phyloP scores from a whole-genome alignment of 352 stramenopile species.

The Pythium pyrilobum region DNA sequence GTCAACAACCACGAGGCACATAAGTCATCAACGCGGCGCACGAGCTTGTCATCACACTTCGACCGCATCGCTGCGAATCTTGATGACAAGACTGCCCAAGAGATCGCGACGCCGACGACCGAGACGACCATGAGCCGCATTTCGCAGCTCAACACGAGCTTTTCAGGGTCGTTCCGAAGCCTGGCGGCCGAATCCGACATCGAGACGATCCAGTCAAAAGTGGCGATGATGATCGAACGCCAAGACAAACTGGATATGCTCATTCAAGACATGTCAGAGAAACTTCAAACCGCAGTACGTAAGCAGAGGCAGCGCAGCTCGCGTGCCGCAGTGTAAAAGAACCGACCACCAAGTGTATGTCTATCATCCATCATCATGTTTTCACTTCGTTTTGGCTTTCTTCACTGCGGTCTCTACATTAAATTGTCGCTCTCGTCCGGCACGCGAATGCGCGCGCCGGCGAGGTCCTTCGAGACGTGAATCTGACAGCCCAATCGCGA shows the following conservation, averaged over 20 bases:
- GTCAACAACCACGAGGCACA: slow-evolving; percentile 2
- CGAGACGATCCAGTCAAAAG: slow-evolving; percentile 63
- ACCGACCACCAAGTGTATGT: background rate
- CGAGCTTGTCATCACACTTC: slow-evolving; percentile 34
- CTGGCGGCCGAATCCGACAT: slow-evolving; percentile 63
- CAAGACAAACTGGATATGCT: slow-evolving; percentile 45
- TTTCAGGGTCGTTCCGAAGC: slow-evolving; percentile 67
- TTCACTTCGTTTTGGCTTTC: background rate
- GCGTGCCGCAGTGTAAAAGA: slow-evolving; percentile 7
- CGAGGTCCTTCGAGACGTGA: slow-evolving; percentile 80
- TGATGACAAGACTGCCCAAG: slow-evolving; percentile 47
- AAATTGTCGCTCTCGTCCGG: slow-evolving; percentile 88
- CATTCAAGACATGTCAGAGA: slow-evolving; percentile 37
- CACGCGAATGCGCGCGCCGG: slow-evolving; percentile 82
- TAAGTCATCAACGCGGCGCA: slow-evolving; percentile 16
- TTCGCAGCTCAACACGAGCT: slow-evolving; percentile 87
- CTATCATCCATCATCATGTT: slow-evolving; percentile 1
- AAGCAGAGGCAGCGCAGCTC: slow-evolving; percentile 9
- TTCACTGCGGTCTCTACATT: slow-evolving; percentile 50
- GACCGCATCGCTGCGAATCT: slow-evolving; percentile 51
- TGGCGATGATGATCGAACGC: slow-evolving; percentile 50
- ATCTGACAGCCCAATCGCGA: slow-evolving; percentile 91
- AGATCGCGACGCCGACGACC: slow-evolving; percentile 30
- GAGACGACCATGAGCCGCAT: slow-evolving; percentile 67
- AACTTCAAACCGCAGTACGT: slow-evolving; percentile 9